phyloP scores from a whole-genome alignment of 2,329 filamentous ascomycete species.

The Colletotrichum magnum region DNA sequence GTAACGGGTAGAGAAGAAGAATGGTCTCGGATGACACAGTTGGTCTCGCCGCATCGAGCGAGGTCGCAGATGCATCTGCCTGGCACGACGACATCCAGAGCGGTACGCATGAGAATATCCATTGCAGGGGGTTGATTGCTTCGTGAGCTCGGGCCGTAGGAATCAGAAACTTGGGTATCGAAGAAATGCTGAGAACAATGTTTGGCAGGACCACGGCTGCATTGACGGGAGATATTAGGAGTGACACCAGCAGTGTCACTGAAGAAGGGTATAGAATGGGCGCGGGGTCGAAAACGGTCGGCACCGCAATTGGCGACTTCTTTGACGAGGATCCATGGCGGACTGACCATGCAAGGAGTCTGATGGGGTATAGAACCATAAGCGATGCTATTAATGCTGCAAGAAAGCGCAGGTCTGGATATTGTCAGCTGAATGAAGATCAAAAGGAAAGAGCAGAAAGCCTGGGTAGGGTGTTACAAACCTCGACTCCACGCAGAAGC shows the following conservation, averaged over 20 bases:
- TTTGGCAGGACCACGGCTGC: conserved; percentile 79
- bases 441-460: not conserved
- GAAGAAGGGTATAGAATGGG: conserved; percentile 88
- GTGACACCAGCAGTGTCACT: conserved; percentile 81
- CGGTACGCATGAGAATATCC: conserved; percentile 82
- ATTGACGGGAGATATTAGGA: conserved; percentile 77
- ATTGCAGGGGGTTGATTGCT: conserved; percentile 79
- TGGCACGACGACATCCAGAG: conserved; percentile 52
- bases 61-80: not conserved
- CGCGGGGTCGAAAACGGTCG: conserved; percentile 88
- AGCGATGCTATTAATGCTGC: conserved; percentile 56
- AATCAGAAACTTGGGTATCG: conserved; percentile 80
- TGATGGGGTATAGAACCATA: conserved; percentile 70
- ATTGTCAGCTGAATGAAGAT: conserved; percentile 40
- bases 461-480: conserved; percentile 47
- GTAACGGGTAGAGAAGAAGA: conserved; percentile 83
- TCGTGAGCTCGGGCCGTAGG: conserved; percentile 72
- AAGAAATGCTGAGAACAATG: conserved; percentile 83
- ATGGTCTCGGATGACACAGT: conserved; percentile 69
- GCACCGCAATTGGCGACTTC: conserved; percentile 67
- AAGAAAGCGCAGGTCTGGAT: conserved; percentile 60
- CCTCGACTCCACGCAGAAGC: conserved; percentile 64
- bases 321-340: conserved; percentile 54
- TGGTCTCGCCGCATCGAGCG: conserved; percentile 42
- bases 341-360: conserved; percentile 67